A percentile compares a stretch with the other conserved stretches of the same genome.
Conservation (phyloP, 2,329 filamentous ascomycete genomes). For the Pestalotiopsis sp. region DNA sequence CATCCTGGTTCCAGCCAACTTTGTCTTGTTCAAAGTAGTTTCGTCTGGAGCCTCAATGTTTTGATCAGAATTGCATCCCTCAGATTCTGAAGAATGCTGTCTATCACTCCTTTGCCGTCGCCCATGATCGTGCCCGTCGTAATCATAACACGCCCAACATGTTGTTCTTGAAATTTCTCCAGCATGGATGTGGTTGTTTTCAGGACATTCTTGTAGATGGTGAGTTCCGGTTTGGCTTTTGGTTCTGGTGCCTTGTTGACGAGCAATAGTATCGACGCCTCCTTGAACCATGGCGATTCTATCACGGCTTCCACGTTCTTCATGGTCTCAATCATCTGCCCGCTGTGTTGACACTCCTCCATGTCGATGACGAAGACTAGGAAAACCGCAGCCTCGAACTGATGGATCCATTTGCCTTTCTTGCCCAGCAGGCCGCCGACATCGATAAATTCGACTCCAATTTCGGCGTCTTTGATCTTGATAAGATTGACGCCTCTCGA, state of each 20-base stretch:
- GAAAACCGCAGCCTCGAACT: conserved; percentile 12
- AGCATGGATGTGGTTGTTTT: background rate
- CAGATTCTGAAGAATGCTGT: background rate
- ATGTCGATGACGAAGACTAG: conserved; percentile 12
- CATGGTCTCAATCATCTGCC: conserved; percentile 11
- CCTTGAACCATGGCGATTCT: conserved; percentile 13
- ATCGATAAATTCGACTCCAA: conserved; percentile 10
- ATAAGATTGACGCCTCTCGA: background rate
- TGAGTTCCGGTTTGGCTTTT: background rate
- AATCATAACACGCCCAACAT: background rate
- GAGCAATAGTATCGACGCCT: conserved; percentile 8
- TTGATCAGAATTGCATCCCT: background rate
- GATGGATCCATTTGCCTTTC: conserved; percentile 13
- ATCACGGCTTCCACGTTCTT: conserved; percentile 1
- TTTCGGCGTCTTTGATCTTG: conserved; percentile 1
- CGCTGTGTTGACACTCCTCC: conserved; percentile 8
- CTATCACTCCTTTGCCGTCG: background rate
- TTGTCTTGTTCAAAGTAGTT: background rate
- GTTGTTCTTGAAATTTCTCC: background rate
- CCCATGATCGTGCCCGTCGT: background rate
- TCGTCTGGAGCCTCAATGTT: background rate
- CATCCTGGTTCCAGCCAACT: background rate
- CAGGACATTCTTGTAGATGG: background rate
- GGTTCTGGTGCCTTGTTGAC: background rate
- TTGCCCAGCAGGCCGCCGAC: conserved; percentile 11